Base-by-base conservation (phyloP, 352 stramenopile genomes). In the Phytophthora sp. region DNA sequence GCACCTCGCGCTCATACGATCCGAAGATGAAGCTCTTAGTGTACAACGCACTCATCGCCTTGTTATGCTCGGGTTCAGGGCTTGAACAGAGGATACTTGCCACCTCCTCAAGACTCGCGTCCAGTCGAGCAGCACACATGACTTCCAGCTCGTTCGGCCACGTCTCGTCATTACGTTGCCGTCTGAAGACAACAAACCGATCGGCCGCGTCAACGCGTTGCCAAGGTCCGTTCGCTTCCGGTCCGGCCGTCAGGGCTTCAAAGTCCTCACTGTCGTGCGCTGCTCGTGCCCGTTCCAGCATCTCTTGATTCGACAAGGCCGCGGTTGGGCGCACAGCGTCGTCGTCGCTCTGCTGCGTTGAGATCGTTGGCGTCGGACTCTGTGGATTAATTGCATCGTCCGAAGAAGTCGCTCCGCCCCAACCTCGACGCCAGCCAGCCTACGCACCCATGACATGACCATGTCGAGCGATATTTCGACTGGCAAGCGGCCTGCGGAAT, bases 1-100 rank as follows among this genome's bases (percentile, higher is more conserved):
- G 39, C 4, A 72, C 38, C 18, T 58, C 50, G 6, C 68, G 65
- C 23, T 71, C 69, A 11, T 66, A 61, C 4, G 69, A 73, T 1
- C 69, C 69, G 12, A 76, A 73, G 49, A 73, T 76, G 58, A 73
- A 76, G 33, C 23, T 44, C 23, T 77, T 68, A 31, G 62, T 33
- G 46, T 78, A 74, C 7, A 81, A 30, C 12, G 61, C 76, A 2
- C 8, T 18, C 76, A 84, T 84, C 0, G 46, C 42, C 0, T 57
- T 20, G 16, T 74, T 66, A 44, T 78, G 78, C 18, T 69, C 64
- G 2, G 46, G 26, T n/a, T 70, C 57, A 9, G 50, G 61, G 24
- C 47, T 51, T 0, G 66, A 61, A 4, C 44, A 47, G 3, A 78
- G 53, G 31, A 73, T 66, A 30, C 60, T 63, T 0, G 52, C 62